Evolutionary conservation across 805 yeast species (phyloP).

Genomic region (Metschnikowia baotianmanensis): DNA sequence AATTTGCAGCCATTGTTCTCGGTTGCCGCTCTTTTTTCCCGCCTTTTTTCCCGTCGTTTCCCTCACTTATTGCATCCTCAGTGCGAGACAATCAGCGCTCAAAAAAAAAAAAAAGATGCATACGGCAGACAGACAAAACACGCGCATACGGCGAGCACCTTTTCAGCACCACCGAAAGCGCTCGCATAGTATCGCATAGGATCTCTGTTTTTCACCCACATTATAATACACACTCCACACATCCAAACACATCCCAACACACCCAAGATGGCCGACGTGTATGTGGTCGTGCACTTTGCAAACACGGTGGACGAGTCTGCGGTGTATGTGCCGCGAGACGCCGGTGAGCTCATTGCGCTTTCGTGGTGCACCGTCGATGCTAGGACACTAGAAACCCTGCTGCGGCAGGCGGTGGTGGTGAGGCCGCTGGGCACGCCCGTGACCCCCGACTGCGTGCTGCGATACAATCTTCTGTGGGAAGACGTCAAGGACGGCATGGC

Average conservation of each 20-base stretch:
- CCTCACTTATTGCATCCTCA: too few species aligned
- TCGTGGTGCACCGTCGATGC: conserved; percentile 68
- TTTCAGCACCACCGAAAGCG: too few species aligned
- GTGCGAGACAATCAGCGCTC: too few species aligned
- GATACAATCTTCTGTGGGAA: conserved; percentile 59
- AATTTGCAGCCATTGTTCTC: too few species aligned
- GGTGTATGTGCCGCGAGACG: conserved; percentile 58
- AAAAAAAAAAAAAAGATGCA: too few species aligned
- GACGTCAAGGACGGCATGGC: conserved; percentile 54
- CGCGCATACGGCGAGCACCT: too few species aligned
- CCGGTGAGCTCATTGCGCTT: conserved; percentile 63
- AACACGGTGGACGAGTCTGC: conserved; percentile 68
- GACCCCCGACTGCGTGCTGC: conserved; percentile 52
- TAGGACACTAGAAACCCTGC: conserved; percentile 40
- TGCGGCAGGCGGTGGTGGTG: conserved; percentile 47
- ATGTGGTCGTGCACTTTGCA: conserved; percentile 58
- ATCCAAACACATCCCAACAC: conserved; percentile 20
- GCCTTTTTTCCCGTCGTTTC: too few species aligned
- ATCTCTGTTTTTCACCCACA: neutral
- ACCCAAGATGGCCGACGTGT: conserved; percentile 50
- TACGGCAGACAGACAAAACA: too few species aligned
- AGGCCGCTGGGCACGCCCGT: conserved; percentile 67
- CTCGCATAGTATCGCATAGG: too few species aligned
- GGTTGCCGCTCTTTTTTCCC: too few species aligned
- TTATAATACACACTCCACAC: neutral